These are phyloP conservation scores for Mycena belliarum DNA, from an alignment of 768 basidiomycete species.

Conservation along the genomic window DNA sequence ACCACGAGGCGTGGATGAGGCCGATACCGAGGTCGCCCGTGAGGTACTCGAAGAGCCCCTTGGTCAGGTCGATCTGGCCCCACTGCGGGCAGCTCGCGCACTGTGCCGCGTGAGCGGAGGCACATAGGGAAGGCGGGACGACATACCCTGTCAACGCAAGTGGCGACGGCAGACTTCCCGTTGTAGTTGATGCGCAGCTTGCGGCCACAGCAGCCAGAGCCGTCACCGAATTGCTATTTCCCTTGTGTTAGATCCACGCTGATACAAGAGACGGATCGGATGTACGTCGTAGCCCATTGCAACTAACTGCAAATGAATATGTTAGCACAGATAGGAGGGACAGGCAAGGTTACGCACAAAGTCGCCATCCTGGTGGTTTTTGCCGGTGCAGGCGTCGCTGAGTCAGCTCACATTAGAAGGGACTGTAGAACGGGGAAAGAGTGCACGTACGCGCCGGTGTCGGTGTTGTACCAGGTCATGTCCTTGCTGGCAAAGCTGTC, in stretches of 20 bases:
- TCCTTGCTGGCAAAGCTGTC: neutral
- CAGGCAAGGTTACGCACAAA: neutral
- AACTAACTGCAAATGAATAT: neutral
- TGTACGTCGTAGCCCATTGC: neutral
- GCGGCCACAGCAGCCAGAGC: constrained; percentile 7
- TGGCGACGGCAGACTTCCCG: constrained; percentile 6
- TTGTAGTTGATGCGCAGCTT: constrained; percentile 4
- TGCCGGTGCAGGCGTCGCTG: constrained; percentile 9
- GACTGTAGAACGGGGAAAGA: too few relatives aligned
- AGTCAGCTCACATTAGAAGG: too few relatives aligned
- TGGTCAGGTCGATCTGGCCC: constrained; percentile 1
- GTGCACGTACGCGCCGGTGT: constrained; percentile 2
- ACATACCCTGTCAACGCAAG: constrained; percentile 7
- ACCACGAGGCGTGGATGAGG: neutral
- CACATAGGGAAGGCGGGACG: neutral
- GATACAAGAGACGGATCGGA: too few relatives aligned
- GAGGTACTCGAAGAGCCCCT: constrained; percentile 3
- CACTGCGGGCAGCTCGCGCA: neutral
- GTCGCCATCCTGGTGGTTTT: constrained; percentile 2
- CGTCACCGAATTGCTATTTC: constrained; percentile 3
- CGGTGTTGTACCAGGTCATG: neutral
- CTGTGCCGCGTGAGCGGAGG: too few relatives aligned
- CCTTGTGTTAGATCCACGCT: too few relatives aligned
- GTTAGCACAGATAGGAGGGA: neutral
- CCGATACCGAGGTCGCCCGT: neutral